A percentile compares a stretch with the other conserved stretches of the same genome.
phyloP scores from a whole-genome alignment of 1,284 basidiomycete species.

The Ustilago bromivora region DNA sequence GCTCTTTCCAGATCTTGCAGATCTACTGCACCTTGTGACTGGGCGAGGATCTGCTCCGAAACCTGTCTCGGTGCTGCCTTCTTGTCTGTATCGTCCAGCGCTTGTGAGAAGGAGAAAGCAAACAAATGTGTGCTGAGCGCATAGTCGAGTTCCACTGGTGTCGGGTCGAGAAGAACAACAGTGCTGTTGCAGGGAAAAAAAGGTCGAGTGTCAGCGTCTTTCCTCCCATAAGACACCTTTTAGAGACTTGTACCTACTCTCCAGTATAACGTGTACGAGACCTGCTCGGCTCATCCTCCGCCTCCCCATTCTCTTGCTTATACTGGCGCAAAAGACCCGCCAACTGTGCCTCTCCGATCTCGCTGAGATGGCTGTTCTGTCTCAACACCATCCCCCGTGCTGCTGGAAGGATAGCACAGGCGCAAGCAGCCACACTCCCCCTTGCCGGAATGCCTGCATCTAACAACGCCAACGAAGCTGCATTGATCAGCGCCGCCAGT shows the following conservation, averaged over 20 bases:
- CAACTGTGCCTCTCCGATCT: conserved; percentile 32
- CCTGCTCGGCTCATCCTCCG: conserved; percentile 5
- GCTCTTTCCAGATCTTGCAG: conserved; percentile 34
- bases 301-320: conserved; percentile 22
- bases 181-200: conserved; percentile 12
- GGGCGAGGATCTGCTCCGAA: conserved; percentile 43
- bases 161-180: conserved; percentile 59
- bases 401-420: conserved; percentile 72
- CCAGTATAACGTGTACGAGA: conserved; percentile 22
- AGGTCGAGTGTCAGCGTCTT: conserved; percentile 3
- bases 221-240: not conserved
- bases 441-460: conserved; percentile 71
- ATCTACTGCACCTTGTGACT: conserved; percentile 41
- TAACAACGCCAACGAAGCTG: conserved; percentile 71
- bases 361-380: conserved; percentile 39
- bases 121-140: conserved; percentile 62
- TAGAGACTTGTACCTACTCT: conserved; percentile 25
- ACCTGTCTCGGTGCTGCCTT: conserved; percentile 19
- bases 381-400: conserved; percentile 48
- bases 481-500: conserved; percentile 75
- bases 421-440: conserved; percentile 71
- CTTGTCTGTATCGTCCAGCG: conserved; percentile 10
- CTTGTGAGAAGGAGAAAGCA: conserved; percentile 59
- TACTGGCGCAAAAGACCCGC: conserved; percentile 41
- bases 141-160: conserved; percentile 53